Percentiles rank a stretch among this genome's conserved stretches.
These are phyloP conservation scores for Triadica sebifera DNA, from an alignment of 345 rosid genomes.

Conservation along the genomic window DNA sequence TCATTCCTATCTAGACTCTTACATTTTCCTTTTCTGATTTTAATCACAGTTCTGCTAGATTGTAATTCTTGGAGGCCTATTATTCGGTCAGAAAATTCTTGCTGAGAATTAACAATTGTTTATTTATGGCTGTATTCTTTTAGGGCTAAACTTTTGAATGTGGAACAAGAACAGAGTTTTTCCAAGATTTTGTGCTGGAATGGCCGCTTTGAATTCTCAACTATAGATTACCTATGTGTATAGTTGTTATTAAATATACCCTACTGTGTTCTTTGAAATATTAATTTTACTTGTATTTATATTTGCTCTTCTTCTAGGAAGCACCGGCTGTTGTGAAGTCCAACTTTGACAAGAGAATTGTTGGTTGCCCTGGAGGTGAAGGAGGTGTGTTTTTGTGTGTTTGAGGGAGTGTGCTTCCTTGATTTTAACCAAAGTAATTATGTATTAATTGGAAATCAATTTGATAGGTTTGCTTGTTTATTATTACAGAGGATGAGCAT, in stretches of 20 bases:
- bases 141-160: not conserved
- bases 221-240: too few species aligned
- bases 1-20: not conserved
- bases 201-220: not conserved
- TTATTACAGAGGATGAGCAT: conserved; percentile 77
- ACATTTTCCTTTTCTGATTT: too few species aligned
- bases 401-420: not conserved
- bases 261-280: not conserved
- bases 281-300: conserved; percentile 1
- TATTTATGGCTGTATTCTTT: not conserved
- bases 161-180: not conserved
- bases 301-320: conserved; percentile 43
- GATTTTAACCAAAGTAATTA: not conserved
- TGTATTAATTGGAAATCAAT: not conserved
- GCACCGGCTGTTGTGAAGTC: conserved; percentile 73
- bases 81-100: not conserved
- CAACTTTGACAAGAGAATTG: conserved; percentile 73
- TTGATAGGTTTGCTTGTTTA: conserved; percentile 3
- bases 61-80: not conserved
- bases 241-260: not conserved
- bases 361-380: conserved; percentile 88
- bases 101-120: not conserved
- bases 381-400: conserved; percentile 48
- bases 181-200: not conserved
- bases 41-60: not conserved